Evolutionary conservation across 1,284 basidiomycete genomes (phyloP).

Genomic region (Moniliella sp.): DNA sequence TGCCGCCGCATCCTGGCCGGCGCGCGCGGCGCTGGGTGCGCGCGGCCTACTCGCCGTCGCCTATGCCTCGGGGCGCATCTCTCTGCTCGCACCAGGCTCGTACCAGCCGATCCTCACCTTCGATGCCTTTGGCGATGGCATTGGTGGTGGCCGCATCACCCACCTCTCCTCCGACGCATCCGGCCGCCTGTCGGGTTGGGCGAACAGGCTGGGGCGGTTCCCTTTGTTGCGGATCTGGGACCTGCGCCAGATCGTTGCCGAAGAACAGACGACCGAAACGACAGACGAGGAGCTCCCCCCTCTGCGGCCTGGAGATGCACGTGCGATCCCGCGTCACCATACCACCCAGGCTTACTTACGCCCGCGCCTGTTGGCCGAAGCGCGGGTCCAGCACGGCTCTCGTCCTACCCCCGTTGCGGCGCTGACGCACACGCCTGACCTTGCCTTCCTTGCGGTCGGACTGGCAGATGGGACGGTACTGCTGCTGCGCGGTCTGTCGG

Average conservation of each 20-base stretch:
- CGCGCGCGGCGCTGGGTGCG: too few relatives aligned
- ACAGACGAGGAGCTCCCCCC: too few relatives aligned
- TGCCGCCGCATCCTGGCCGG: too few relatives aligned
- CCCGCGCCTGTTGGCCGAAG: constrained; percentile 15
- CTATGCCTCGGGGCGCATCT: too few relatives aligned
- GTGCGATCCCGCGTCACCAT: background rate
- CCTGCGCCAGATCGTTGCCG: too few relatives aligned
- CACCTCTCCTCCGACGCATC: constrained; percentile 15
- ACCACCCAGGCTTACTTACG: constrained; percentile 4
- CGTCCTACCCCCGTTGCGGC: constrained; percentile 39
- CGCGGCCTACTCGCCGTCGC: too few relatives aligned
- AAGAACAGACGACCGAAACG: background rate
- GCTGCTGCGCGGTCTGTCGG: constrained; percentile 66
- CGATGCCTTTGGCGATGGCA: too few relatives aligned
- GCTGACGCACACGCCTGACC: constrained; percentile 54
- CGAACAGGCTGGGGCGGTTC: too few relatives aligned
- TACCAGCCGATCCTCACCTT: too few relatives aligned
- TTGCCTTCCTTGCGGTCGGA: constrained; percentile 69
- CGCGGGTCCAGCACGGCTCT: constrained; percentile 23
- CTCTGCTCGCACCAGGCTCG: too few relatives aligned
- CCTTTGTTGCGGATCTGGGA: constrained; percentile 26
- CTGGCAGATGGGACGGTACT: constrained; percentile 84
- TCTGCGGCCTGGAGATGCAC: background rate
- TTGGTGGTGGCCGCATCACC: constrained; percentile 10
- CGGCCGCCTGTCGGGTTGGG: constrained; percentile 10